phyloP scores from a whole-genome alignment of 257 asterid species.

The Penstemon barbatus region DNA sequence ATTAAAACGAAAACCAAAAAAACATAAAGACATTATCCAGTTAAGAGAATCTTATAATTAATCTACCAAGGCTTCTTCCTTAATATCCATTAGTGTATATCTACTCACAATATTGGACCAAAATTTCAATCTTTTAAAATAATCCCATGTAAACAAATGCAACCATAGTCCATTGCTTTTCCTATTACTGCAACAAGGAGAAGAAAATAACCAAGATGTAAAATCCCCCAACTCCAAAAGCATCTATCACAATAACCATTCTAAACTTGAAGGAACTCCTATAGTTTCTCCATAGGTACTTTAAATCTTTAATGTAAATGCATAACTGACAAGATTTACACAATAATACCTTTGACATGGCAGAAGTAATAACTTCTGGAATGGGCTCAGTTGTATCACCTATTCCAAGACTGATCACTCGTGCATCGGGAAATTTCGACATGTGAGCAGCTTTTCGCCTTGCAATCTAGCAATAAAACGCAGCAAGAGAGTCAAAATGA shows the following conservation, averaged over 20 bases:
- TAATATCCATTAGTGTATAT: conserved; percentile 11
- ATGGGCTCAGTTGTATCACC: conserved; percentile 99
- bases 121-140: conserved; percentile 4
- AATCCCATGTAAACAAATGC: background rate
- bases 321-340: conserved; percentile 10
- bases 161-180: background rate
- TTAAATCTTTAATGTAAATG: background rate
- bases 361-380: conserved; percentile 84
- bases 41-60: conserved; percentile 1
- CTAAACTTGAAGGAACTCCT: too few species aligned
- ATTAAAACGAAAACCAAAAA: background rate
- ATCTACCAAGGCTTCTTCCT: background rate
- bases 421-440: conserved; percentile 75
- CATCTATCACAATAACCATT: background rate
- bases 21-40: conserved; percentile 11
- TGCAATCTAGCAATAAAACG: conserved; percentile 60
- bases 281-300: too few species aligned
- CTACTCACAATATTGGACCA: conserved; percentile 13
- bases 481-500: background rate
- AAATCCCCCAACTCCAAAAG: background rate
- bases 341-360: conserved; percentile 79
- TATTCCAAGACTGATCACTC: conserved; percentile 94
- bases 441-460: conserved; percentile 79
- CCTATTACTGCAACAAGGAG: conserved; percentile 2
- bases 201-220: conserved; percentile 1